These are phyloP conservation scores for Arachnomyces sp. DNA, from an alignment of 2,329 filamentous ascomycete genomes.

Conservation along the genomic window DNA sequence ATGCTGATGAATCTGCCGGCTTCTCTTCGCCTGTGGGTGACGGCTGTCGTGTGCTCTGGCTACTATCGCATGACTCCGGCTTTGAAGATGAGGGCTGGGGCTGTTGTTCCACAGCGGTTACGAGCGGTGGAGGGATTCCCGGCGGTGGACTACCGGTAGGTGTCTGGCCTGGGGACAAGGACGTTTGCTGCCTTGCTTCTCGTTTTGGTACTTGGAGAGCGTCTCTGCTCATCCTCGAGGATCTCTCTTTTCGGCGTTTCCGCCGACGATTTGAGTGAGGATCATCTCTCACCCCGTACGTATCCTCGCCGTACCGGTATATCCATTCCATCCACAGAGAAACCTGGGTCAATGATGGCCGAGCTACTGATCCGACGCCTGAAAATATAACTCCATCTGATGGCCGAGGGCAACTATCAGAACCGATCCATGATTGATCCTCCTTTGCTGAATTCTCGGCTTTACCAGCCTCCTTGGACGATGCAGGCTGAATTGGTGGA, in stretches of 20 bases:
- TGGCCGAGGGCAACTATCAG: conserved; percentile 57
- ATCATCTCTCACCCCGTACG: conserved; percentile 78
- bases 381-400: conserved; percentile 83
- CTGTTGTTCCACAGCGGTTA: conserved; percentile 19
- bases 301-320: conserved; percentile 72
- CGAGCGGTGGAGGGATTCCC: conserved; percentile 39
- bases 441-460: conserved; percentile 15
- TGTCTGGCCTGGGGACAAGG: conserved; percentile 9
- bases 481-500: conserved; percentile 24
- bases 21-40: conserved; percentile 13
- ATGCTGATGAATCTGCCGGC: conserved; percentile 21
- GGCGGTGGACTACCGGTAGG: conserved; percentile 25
- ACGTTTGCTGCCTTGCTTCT: not conserved
- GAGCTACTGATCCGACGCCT: conserved; percentile 66
- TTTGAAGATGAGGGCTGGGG: conserved; percentile 10
- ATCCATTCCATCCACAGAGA: conserved; percentile 84
- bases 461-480: conserved; percentile 11
- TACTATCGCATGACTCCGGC: conserved; percentile 11
- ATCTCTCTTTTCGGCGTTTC: conserved; percentile 21
- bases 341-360: conserved; percentile 62
- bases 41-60: conserved; percentile 10
- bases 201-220: not conserved
- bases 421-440: conserved; percentile 63
- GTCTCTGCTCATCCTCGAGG: conserved; percentile 1
- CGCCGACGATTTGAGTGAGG: conserved; percentile 57